These are phyloP conservation scores for Ophiocordyceps camponoti-rufipedis DNA, from an alignment of 2,329 filamentous ascomycete species.

Conservation along the genomic window DNA sequence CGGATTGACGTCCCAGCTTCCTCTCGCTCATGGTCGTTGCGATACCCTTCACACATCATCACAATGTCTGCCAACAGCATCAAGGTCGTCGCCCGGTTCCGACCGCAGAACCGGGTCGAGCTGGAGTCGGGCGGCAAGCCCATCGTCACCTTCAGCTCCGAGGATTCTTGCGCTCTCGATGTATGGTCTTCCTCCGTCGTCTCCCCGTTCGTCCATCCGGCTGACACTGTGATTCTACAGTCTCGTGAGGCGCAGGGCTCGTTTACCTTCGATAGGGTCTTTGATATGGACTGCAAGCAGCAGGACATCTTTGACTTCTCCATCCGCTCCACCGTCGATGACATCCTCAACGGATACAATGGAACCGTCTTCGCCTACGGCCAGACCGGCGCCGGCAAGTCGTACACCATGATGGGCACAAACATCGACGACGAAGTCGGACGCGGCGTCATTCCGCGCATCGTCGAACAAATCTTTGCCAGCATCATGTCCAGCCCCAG, in stretches of 20 bases:
- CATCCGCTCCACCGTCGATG: conserved; percentile 87
- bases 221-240: conserved; percentile 25
- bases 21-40: background rate
- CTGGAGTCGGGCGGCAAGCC: conserved; percentile 77
- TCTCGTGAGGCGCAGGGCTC: conserved; percentile 65
- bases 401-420: conserved; percentile 72
- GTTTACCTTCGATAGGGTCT: conserved; percentile 96
- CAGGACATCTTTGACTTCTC: conserved; percentile 96
- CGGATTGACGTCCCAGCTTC: background rate
- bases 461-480: conserved; percentile 92
- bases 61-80: conserved; percentile 40
- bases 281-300: conserved; percentile 83
- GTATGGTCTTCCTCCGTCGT: conserved; percentile 29
- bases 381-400: conserved; percentile 96
- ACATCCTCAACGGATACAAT: conserved; percentile 98
- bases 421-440: conserved; percentile 81
- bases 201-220: background rate
- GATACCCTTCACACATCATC: background rate
- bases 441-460: conserved; percentile 90
- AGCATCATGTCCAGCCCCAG: conserved; percentile 82
- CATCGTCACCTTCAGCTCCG: conserved; percentile 74
- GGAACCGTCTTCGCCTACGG: conserved; percentile 97
- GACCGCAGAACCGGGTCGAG: conserved; percentile 92
- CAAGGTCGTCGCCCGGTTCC: conserved; percentile 92
- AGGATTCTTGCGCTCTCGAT: conserved; percentile 74